These are phyloP conservation scores for Arxiozyma telluris DNA, from an alignment of 1,139 yeast genomes.

Conservation along the genomic window DNA sequence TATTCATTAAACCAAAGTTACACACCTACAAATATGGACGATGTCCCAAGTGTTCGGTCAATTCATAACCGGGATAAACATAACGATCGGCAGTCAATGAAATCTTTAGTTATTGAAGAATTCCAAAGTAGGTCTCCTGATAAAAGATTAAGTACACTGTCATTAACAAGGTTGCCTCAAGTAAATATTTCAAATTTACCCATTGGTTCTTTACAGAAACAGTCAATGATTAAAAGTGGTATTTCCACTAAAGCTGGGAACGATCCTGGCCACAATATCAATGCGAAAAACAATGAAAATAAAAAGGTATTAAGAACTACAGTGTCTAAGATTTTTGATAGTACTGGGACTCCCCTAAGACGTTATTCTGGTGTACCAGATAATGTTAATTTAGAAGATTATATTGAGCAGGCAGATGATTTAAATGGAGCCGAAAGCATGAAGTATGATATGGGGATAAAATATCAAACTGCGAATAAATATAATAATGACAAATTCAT, in stretches of 20 bases:
- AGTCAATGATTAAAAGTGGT: not conserved
- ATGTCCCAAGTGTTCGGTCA: constrained; percentile 19
- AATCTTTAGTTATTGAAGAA: constrained; percentile 19
- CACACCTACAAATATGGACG: constrained; percentile 8
- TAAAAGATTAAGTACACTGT: constrained; percentile 20
- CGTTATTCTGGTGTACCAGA: constrained; percentile 66
- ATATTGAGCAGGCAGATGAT: constrained; percentile 28
- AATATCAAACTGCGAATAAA: not conserved
- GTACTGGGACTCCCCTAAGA: constrained; percentile 61
- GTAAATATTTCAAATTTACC: constrained; percentile 2
- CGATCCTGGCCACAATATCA: constrained; percentile 16
- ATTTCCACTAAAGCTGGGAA: constrained; percentile 3
- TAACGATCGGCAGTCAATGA: constrained; percentile 20
- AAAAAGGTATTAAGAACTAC: constrained; percentile 47
- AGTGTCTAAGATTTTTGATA: constrained; percentile 61
- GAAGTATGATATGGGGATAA: not conserved
- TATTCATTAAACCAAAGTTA: not conserved
- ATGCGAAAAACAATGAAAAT: constrained; percentile 9
- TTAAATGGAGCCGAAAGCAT: not conserved
- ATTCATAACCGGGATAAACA: constrained; percentile 11
- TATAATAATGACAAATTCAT: not conserved
- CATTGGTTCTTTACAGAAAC: not conserved
- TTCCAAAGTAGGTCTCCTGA: constrained; percentile 20
- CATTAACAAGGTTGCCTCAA: constrained; percentile 7
- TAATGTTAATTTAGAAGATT: constrained; percentile 58